These are phyloP conservation scores for Neoboletus magnificus DNA, from an alignment of 768 basidiomycete genomes.

Conservation along the genomic window DNA sequence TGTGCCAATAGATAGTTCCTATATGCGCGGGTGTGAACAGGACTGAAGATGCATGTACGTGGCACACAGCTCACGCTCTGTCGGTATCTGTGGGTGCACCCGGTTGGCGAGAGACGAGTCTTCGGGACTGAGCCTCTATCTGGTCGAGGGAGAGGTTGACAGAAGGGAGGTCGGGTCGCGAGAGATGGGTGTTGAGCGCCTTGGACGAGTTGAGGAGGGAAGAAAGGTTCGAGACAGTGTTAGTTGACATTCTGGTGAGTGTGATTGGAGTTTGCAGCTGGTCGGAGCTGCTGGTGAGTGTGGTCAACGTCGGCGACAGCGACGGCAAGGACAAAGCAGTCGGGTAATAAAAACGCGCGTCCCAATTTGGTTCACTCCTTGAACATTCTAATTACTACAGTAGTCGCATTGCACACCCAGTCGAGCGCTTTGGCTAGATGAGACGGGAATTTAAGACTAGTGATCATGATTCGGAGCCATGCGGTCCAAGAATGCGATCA, in stretches of 20 bases:
- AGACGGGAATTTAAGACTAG: too few species aligned
- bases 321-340: neutral
- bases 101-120: slow-evolving; percentile 72
- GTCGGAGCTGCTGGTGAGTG: neutral
- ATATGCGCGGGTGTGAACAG: slow-evolving; percentile 1
- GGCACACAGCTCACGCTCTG: slow-evolving; percentile 56
- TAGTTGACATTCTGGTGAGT: slow-evolving; percentile 3
- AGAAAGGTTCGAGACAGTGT: slow-evolving; percentile 51
- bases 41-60: slow-evolving; percentile 2
- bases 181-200: slow-evolving; percentile 72
- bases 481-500: too few species aligned
- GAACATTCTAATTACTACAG: too few species aligned
- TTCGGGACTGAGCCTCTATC: slow-evolving; percentile 88
- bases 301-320: neutral
- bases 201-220: slow-evolving; percentile 69
- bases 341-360: neutral
- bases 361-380: neutral
- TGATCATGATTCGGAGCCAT: too few species aligned
- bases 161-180: slow-evolving; percentile 78
- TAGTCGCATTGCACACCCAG: too few species aligned
- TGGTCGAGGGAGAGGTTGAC: slow-evolving; percentile 91
- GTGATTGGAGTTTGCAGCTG: neutral
- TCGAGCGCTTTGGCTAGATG: too few species aligned
- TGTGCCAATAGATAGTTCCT: slow-evolving; percentile 93
- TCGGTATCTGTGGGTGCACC: slow-evolving; percentile 61